Base-by-base conservation (phyloP, 2,329 filamentous ascomycete genomes). In the Pyrenochaeta sp. region DNA sequence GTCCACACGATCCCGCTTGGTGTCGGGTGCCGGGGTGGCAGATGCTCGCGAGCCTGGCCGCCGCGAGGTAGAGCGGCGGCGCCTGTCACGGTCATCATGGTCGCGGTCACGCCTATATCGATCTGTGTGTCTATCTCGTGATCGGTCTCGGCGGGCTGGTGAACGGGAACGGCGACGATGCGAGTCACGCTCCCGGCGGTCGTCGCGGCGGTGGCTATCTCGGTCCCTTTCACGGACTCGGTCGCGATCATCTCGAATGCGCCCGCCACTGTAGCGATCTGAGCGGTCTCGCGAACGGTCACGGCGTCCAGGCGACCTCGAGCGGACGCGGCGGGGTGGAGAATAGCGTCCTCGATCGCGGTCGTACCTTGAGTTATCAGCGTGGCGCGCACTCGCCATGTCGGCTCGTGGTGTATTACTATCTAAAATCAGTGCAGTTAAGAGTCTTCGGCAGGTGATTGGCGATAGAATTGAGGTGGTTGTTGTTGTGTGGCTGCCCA, bases 61-160 rank as follows among this genome's bases (percentile, higher is more conserved):
- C 49, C 51, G 70, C 91, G 89, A 75, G 85, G 85, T 74, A 87
- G 91, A 69, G 88, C 88, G 77, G 91, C 90, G 83, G 79, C 87
- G 88, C 69, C 79, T 78, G 73, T 87, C 87, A 68, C 79, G 78
- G 72, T 87, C 87, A 66, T 90, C 87, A 73, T 87, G 82, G 48
- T 91, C 90, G 67, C 88, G 64, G 37, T 54, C 48, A 36, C 66
- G 78, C 64, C 82, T 54, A 49, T 64, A 58, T 21, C 65, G 61
- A 48, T 63, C 58, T 10, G 48, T 37, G 18, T 59, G 36, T 17
- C 53, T 83, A 49, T 92, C 89, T 68, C 84, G 78, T 39, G 83
- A 86, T 54, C 83, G 79, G 56, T 90, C 88, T 71, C 87, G 81
- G 61, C 86, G 61, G 79, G 82, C 45, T 30, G 51, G 53, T 15